Evolutionary conservation across 1,139 yeast species (phyloP), one percentile per base, ranked within the genome.

Genomic region (Magnusiomyces tetraspermus): DNA sequence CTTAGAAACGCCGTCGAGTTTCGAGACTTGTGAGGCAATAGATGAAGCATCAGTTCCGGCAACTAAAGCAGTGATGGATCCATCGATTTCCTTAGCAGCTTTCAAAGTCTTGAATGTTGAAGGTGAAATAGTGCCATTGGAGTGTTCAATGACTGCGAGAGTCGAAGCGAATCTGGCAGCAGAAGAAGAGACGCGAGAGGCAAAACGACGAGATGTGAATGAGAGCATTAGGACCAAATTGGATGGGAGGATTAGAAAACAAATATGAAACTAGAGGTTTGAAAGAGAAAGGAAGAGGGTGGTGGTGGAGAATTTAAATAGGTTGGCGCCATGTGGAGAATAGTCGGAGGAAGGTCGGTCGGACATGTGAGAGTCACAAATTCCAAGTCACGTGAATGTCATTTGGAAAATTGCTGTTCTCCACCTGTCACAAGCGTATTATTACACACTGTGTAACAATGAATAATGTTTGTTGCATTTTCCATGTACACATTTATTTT

Each of bases 81-180:
- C 70, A 11, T 65, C 69, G 48, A 72, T 59, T 58, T 69, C 62
- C 50, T 61, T 58, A 10, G 76, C 76, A 19, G 77, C 77, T 13
- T 70, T 59, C 51, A 72, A 56, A 13, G 73, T 73, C 36, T 68
- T 64, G 55, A 86, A 74, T 2, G 96, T 79, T 1, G 86, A 79
- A 2, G 94, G 79, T 1, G 83, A 70, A 51, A 86, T 71, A 3
- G 73, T 62, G 17, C 82, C 82, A 13, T 72, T 70, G 23, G 68
- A 61, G 46, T 82, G 73, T 69, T 89, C 97, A 47, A 89, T 71
- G 59, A 86, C 79, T 1, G 94, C 83, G 62, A 90, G 75, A 0
- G 96, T 87, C 42, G 85, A 79, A 49, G 75, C 72, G 26, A 70
- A 62, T 57, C 76, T 58, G 30, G 36, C 38, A 36, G 11, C 17